These are phyloP conservation scores for Rhamnella rubrinervis DNA, from an alignment of 331 rosid genomes.

Conservation along the genomic window DNA sequence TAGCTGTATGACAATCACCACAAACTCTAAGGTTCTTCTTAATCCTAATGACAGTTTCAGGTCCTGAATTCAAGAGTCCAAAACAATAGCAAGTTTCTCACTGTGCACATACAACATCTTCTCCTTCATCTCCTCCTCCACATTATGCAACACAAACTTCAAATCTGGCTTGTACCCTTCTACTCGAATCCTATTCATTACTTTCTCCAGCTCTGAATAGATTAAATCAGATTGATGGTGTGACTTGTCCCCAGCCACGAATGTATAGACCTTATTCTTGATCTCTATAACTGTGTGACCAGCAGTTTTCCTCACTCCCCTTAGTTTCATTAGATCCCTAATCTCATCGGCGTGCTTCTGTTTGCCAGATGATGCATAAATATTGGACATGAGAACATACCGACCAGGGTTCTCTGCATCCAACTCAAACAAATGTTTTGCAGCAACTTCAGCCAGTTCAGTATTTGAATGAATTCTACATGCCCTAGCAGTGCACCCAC, in stretches of 20 bases:
- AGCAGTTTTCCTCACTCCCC: slow-evolving; percentile 46
- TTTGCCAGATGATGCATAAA: slow-evolving; percentile 45
- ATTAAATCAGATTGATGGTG: slow-evolving; percentile 33
- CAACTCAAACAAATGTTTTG: slow-evolving; percentile 38
- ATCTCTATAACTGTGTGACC: slow-evolving; percentile 46
- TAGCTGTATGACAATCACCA: slow-evolving; percentile 49
- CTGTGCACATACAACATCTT: slow-evolving; percentile 34
- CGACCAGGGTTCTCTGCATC: slow-evolving; percentile 48
- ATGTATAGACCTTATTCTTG: slow-evolving; percentile 37
- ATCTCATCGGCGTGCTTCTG: slow-evolving; percentile 35
- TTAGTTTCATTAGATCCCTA: slow-evolving; percentile 39
- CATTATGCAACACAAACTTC: slow-evolving; percentile 44
- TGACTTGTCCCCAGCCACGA: slow-evolving; percentile 46
- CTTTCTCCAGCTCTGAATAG: slow-evolving; percentile 41
- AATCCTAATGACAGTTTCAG: slow-evolving; percentile 36
- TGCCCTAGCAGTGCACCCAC: slow-evolving; percentile 56
- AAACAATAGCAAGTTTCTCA: slow-evolving; percentile 50
- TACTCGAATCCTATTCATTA: slow-evolving; percentile 37
- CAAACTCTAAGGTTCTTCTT: slow-evolving; percentile 49
- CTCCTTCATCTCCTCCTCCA: slow-evolving; percentile 54
- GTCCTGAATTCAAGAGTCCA: slow-evolving; percentile 36
- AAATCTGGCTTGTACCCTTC: slow-evolving; percentile 42
- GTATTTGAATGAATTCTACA: slow-evolving; percentile 46
- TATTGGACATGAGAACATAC: slow-evolving; percentile 52
- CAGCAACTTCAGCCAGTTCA: slow-evolving; percentile 47